These are phyloP conservation scores for Syncephalis fuscata DNA, from an alignment of 371 early-diverging fungal genomes.

Conservation along the genomic window DNA sequence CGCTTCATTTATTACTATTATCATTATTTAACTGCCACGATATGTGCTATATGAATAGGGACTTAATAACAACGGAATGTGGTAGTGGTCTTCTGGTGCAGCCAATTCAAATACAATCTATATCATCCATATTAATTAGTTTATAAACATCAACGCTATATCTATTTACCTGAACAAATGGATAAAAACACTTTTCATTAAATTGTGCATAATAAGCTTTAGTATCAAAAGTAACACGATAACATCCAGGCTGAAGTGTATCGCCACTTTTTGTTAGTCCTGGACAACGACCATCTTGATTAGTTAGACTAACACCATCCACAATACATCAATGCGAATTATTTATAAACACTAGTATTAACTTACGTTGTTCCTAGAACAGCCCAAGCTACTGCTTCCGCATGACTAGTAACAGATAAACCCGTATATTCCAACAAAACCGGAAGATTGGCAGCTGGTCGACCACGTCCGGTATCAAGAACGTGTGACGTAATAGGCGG, in stretches of 20 bases:
- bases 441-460: slow-evolving; percentile 55
- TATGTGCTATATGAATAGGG: too few relatives aligned
- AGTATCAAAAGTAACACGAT: slow-evolving; percentile 64
- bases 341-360: not conserved
- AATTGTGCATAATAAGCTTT: slow-evolving; percentile 46
- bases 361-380: not conserved
- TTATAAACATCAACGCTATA: slow-evolving; percentile 2
- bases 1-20: too few relatives aligned
- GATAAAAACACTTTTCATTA: slow-evolving; percentile 56
- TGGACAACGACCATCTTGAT: slow-evolving; percentile 65
- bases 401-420: slow-evolving; percentile 11
- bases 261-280: slow-evolving; percentile 34
- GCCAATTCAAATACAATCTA: too few relatives aligned
- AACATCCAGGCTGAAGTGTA: slow-evolving; percentile 43
- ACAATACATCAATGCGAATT: not conserved
- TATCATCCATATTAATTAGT: not conserved
- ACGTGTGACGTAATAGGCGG: slow-evolving; percentile 74
- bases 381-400: slow-evolving; percentile 6
- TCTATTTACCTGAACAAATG: slow-evolving; percentile 52
- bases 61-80: too few relatives aligned
- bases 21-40: too few relatives aligned
- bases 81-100: too few relatives aligned
- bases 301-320: slow-evolving; percentile 30
- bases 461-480: slow-evolving; percentile 65
- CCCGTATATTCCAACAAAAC: slow-evolving; percentile 24